Base-by-base conservation (phyloP, 1,139 yeast species). In the Geotrichum bryndzae region DNA sequence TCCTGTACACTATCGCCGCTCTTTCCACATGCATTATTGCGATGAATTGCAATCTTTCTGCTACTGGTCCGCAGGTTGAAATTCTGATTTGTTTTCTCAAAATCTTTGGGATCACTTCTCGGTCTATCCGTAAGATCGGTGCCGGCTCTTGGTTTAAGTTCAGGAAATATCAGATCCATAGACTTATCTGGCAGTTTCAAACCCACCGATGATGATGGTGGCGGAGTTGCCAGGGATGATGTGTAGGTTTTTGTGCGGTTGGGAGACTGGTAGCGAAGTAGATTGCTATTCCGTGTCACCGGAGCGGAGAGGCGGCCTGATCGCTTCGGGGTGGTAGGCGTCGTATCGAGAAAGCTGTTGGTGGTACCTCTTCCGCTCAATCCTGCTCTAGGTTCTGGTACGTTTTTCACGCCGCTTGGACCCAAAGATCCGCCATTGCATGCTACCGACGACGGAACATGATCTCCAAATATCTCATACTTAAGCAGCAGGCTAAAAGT, bases 381-480 rank as follows among this genome's bases (percentile, higher is more conserved):
- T 35, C 6, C 23, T 45, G 18, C 15, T 33, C 23, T 25, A 27
- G 53, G 33, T 13, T 41, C 23, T 13, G 35, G 7, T 22, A 75
- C 69, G n/a, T 13, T 4, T 4, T 3, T 8, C 13, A 35, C 5
- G 13, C 41, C 41, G n/a, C 1, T 13, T 10, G n/a, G 13, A 6
- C n/a, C 13, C 1, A 82, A 74, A 2, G 84, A 82, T 10, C n/a
- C 10, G n/a, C n/a, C 13, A 15, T 15, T 35, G n/a, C 13, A 35
- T 8, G 10, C n/a, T 13, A 33, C 15, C 8, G 48, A 29, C 74
- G 80, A 78, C 1, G 91, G 90, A 1, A 88, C 85, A 64, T 88
- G 84, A 69, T 88, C 95, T 8, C 98, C 98, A 78, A 94, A 94
- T 53, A 94, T 77, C 73, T 94, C 99, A 38, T 96, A 90, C 69